Percentiles rank a stretch among this genome's conserved stretches.
phyloP scores from a whole-genome alignment of 768 basidiomycete species.

The Lactarius indigo region DNA sequence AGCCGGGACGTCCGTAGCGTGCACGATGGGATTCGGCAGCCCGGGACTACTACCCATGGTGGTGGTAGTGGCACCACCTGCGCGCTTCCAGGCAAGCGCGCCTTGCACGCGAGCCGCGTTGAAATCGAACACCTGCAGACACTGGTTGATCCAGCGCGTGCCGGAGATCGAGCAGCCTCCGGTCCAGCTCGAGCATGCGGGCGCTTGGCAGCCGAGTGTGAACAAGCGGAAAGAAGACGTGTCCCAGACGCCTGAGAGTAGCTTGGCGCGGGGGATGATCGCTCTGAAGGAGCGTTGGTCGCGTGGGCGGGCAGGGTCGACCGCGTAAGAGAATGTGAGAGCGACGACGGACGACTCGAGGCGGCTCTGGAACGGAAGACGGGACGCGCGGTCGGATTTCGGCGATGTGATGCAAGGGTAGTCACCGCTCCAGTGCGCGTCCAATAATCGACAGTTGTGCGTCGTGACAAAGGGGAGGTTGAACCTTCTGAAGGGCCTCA shows the following conservation, averaged over 20 bases:
- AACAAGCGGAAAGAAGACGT: background rate
- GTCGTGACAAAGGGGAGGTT: background rate
- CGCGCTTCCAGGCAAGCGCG: background rate
- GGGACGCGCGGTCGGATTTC: background rate
- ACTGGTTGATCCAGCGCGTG: slow-evolving; percentile 6
- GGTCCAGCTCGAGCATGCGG: background rate
- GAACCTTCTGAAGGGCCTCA: background rate
- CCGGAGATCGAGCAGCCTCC: background rate
- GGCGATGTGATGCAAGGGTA: background rate
- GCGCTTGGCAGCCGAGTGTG: background rate
- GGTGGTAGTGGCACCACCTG: no score
- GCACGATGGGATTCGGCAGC: background rate
- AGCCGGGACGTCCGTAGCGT: background rate
- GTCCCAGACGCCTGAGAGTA: background rate
- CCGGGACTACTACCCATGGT: background rate
- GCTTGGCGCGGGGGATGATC: slow-evolving; percentile 2
- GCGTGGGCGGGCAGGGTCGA: background rate
- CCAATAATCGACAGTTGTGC: no score
- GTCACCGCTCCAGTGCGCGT: background rate
- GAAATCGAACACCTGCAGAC: slow-evolving; percentile 5
- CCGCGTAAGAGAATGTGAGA: background rate
- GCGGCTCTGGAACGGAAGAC: slow-evolving; percentile 1
- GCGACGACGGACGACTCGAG: slow-evolving; percentile 5
- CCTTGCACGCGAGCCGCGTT: background rate
- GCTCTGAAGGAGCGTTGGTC: background rate